phyloP scores from a whole-genome alignment of 768 basidiomycete genomes.

The Kwoniella heveanensis region DNA sequence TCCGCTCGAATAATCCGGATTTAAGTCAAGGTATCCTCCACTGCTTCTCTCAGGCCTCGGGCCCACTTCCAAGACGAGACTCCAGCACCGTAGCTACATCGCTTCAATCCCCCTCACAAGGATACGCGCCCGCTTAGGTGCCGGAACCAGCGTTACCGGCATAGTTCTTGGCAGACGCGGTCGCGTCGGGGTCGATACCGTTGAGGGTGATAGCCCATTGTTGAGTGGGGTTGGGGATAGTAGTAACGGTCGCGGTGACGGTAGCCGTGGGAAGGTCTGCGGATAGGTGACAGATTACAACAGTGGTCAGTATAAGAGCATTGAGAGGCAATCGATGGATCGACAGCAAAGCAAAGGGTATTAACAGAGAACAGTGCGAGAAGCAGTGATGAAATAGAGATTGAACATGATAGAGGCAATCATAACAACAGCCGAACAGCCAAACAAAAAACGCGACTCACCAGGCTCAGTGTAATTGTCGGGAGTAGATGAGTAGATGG shows the following conservation, averaged over 20 bases:
- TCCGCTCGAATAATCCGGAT: no score
- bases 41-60: no score
- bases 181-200: slow-evolving; percentile 50
- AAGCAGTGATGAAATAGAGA: no score
- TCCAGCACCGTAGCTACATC: no score
- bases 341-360: no score
- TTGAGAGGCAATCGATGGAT: no score
- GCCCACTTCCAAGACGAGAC: no score
- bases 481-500: slow-evolving; percentile 43
- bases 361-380: no score
- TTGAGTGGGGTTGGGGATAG: slow-evolving; percentile 51
- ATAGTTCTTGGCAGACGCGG: slow-evolving; percentile 20
- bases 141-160: slow-evolving; percentile 44
- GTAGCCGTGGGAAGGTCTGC: slow-evolving; percentile 45
- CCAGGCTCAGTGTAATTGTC: slow-evolving; percentile 46
- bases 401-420: no score
- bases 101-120: no score
- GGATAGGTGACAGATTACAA: not conserved
- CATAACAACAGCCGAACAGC: no score
- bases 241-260: slow-evolving; percentile 46
- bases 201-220: slow-evolving; percentile 52
- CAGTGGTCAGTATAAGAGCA: not conserved
- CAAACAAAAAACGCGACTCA: slow-evolving; percentile 20
- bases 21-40: no score
- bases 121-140: slow-evolving; percentile 8